Evolutionary conservation across 148 eudicot genomes (phyloP), one percentile per base, ranked within the genome.

Genomic region (Pharnaceum exiguum): DNA sequence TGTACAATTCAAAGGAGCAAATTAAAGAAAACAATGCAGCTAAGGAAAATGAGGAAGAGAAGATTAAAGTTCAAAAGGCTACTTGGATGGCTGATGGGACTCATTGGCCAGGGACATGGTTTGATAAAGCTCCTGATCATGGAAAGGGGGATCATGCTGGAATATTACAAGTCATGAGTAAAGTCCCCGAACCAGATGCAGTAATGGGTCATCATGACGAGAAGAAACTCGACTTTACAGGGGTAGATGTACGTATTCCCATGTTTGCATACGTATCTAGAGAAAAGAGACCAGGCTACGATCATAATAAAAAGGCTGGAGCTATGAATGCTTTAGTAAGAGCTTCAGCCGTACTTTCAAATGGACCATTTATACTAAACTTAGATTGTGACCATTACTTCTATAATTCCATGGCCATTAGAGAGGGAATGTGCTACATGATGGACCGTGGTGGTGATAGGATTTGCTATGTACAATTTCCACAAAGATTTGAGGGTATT

Each of bases 81-180:
- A 90, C 97, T 27, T 90, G 97, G 97, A 81, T 90, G 97, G 91
- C 97, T 3, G 95, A 90, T 65, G 97, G 91, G 5, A 90, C 97
- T 0, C 89, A 90, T 55, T 90, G 97, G 95, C 95, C 97, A 0
- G 97, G 97, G 16, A 82, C 95, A 10, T 90, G 97, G 97, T 79
- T 17, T 67, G 49, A 60, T 3, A 31, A 80, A 28, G 29, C 40
- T 0, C 66, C 89, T 16, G 97, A 90, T 71, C 97, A 90, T 25
- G 46, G 52, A 1, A 90, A 87, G 72, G 90, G 95, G 27, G 95
- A 90, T 63, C 97, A 90, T 67, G 87, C 91, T 13, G 97, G 97
- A 30, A 90, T 90, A 60, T 45, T 90, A 51, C 97, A 90, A 79
- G 88, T 86, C 49, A 90, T 90, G 97, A 90, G 90, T 69, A 90